Conservation (phyloP, 2,329 filamentous ascomycete genomes). For the Endoconidiophora polonica region DNA sequence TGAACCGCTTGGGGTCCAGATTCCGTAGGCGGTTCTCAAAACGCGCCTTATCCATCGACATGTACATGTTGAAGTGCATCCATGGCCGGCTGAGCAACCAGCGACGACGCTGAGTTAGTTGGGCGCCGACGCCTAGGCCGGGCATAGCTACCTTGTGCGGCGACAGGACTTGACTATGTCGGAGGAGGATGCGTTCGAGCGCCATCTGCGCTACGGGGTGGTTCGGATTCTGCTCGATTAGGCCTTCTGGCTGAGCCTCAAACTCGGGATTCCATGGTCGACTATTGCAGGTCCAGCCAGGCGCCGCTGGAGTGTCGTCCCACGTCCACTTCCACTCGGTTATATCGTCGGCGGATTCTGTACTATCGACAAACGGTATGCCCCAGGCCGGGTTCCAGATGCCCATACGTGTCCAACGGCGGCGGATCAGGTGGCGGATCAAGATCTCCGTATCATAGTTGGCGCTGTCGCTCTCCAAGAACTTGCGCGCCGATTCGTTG, state of each 20-base stretch:
- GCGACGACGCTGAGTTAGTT: background rate
- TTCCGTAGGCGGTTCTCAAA: background rate
- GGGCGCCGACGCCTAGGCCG: background rate
- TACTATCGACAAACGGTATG: background rate
- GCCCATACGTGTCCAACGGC: slow-evolving; percentile 6
- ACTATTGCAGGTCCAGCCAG: background rate
- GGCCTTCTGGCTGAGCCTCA: background rate
- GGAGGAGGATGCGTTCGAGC: background rate
- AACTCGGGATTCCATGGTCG: background rate
- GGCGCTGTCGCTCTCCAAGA: background rate
- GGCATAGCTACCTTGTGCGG: too few species aligned
- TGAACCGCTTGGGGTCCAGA: too few species aligned
- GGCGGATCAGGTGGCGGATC: slow-evolving; percentile 8
- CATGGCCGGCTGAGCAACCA: slow-evolving; percentile 8
- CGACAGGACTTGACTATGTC: background rate
- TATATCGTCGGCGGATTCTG: background rate
- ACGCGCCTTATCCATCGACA: slow-evolving; percentile 1
- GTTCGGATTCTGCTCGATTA: slow-evolving; percentile 1
- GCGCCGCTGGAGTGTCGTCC: slow-evolving; percentile 4
- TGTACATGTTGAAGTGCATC: slow-evolving; percentile 9
- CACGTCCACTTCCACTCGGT: slow-evolving; percentile 8
- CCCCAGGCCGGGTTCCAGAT: slow-evolving; percentile 11
- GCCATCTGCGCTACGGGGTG: slow-evolving; percentile 1
- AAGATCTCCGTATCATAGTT: background rate
- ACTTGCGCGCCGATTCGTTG: background rate